Base-by-base conservation (phyloP, 169 alveolate genomes). In the Plasmodium vinckei region DNA sequence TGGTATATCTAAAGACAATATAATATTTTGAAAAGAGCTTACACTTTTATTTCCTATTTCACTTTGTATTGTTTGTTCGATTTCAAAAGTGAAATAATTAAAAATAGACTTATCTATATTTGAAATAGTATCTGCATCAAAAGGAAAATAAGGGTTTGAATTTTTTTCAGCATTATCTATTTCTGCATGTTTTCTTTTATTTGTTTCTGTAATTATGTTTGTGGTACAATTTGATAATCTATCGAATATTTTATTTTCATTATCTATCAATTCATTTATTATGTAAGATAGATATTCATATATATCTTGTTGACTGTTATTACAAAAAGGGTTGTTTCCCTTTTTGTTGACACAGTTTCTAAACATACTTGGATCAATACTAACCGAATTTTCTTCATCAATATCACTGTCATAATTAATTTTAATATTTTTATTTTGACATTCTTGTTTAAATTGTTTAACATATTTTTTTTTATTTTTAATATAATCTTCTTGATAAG, bases 291-390 rank as follows among this genome's bases (percentile, higher is more conserved):
- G 51, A 51, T 57, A 87, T 49, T 87, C 92, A 47, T 56, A 67
- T 6, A 73, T 73, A 19, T 87, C 92, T 49, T 87, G 92, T 69
- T 87, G 92, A 1, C 42, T 87, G 17, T 73, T 72, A 21, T 65
- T 73, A 59, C 92, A 57, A 33, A 33, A 33, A 42, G 51, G 33
- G 9, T 73, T 23, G 49, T 75, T 75, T 7, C 77, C 57, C 13
- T 75, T 75, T 64, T 63, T 67, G 27, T 75, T 75, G 2, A 75
- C 7, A 33, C 88, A 75, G n/a, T 54, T 61, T 61, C 88, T 49
- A 75, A 75, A 75, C 88, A 75, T 75, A 15, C 61, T 51, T 7
- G 88, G 88, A 51, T 75, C 51, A 56, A 75, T 64, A 9, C 88
- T 75, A 4, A 75, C 77, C 5, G 61, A 75, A 15, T 75, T 64